phyloP scores from a whole-genome alignment of 2,329 filamentous ascomycete genomes.

The Calonectria honghensis region DNA sequence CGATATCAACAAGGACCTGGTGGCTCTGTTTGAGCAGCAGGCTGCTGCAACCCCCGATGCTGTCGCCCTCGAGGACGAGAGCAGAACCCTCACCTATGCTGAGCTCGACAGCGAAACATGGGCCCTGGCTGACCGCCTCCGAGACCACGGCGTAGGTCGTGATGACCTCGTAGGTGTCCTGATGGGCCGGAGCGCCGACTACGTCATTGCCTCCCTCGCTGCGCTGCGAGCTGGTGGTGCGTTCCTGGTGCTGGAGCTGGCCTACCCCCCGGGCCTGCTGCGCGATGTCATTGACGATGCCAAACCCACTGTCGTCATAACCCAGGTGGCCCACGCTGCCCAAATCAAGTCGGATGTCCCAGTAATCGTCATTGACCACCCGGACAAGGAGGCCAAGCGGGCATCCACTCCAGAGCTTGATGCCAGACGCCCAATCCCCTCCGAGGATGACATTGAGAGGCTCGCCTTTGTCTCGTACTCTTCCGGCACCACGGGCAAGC shows the following conservation, averaged over 20 bases:
- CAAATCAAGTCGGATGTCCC: constrained; percentile 79
- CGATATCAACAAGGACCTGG: constrained; percentile 82
- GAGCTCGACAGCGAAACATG: constrained; percentile 82
- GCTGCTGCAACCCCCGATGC: constrained; percentile 80
- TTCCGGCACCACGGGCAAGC: constrained; percentile 84
- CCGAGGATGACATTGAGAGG: constrained; percentile 81
- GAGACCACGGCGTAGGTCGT: constrained; percentile 80
- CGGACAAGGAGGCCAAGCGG: constrained; percentile 55
- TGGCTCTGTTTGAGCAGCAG: constrained; percentile 82
- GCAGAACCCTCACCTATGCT: constrained; percentile 80
- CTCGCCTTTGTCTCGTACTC: constrained; percentile 89
- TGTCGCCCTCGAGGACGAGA: constrained; percentile 83
- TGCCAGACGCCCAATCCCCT: constrained; percentile 71
- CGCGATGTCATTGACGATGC: constrained; percentile 87
- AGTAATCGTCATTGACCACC: constrained; percentile 78
- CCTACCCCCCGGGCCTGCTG: constrained; percentile 83
- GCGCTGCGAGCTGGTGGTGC: constrained; percentile 87
- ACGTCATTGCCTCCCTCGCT: constrained; percentile 86
- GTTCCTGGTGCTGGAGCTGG: constrained; percentile 86
- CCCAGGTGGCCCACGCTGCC: constrained; percentile 77
- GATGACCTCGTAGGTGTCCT: constrained; percentile 86
- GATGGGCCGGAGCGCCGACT: constrained; percentile 84
- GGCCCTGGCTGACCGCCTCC: constrained; percentile 78
- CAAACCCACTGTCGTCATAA: constrained; percentile 81
- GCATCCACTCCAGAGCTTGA: constrained; percentile 57